Conservation (phyloP, 2,329 filamentous ascomycete species). For the Penicillium nordicum region DNA sequence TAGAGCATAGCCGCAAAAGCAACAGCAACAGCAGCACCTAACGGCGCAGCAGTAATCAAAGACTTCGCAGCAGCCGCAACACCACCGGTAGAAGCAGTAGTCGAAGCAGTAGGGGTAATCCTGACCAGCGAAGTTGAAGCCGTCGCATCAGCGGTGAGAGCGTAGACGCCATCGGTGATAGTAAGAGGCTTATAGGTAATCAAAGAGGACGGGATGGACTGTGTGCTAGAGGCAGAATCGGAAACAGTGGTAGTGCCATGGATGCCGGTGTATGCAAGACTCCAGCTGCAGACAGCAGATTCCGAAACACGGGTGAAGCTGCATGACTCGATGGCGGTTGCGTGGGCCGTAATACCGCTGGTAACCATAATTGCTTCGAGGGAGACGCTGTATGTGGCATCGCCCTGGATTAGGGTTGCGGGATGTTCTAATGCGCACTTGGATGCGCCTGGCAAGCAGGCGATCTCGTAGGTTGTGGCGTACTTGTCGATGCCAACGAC, state of each 20-base stretch:
- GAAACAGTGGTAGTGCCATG: background rate
- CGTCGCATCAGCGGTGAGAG: slow-evolving; percentile 2
- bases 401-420: slow-evolving; percentile 10
- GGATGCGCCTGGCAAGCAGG: background rate
- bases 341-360: background rate
- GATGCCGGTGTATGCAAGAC: background rate
- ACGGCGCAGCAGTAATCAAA: slow-evolving; percentile 2
- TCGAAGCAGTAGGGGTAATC: background rate
- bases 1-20: slow-evolving; percentile 11
- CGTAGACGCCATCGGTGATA: slow-evolving; percentile 4
- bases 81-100: background rate
- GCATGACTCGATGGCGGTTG: background rate
- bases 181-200: slow-evolving; percentile 1
- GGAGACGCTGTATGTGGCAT: slow-evolving; percentile 4
- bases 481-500: slow-evolving; percentile 3
- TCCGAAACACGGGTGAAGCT: slow-evolving; percentile 10
- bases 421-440: slow-evolving; percentile 4
- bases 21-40: slow-evolving; percentile 7
- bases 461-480: slow-evolving; percentile 10
- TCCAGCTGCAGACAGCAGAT: slow-evolving; percentile 4
- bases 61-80: background rate
- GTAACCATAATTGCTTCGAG: background rate
- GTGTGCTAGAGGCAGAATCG: background rate
- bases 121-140: background rate
- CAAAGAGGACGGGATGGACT: background rate